phyloP scores from a whole-genome alignment of 257 asterid species.

The Ehretia macrophylla region DNA sequence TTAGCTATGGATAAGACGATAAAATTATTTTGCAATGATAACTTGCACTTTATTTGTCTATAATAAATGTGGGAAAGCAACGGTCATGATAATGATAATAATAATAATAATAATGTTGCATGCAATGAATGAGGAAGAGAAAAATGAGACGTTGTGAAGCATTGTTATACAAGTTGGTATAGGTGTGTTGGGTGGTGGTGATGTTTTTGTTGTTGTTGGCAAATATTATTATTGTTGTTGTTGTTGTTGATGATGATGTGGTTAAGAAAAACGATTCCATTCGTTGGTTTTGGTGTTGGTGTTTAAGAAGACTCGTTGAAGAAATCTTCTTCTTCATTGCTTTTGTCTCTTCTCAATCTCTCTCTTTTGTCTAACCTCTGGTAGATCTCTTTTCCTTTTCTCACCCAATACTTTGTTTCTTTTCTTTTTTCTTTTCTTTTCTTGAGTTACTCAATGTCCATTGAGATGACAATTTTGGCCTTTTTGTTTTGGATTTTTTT shows the following conservation, averaged over 20 bases:
- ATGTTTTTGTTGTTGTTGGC: slow-evolving; percentile 45
- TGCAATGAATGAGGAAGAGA: too few relatives aligned
- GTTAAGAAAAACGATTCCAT: slow-evolving; percentile 55
- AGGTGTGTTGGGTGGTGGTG: slow-evolving; percentile 36
- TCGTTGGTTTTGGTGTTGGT: slow-evolving; percentile 40
- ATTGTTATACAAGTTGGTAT: not conserved
- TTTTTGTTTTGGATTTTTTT: too few relatives aligned
- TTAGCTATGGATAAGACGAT: slow-evolving; percentile 29
- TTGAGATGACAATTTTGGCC: not conserved
- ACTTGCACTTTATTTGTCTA: too few relatives aligned
- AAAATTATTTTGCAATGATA: slow-evolving; percentile 26
- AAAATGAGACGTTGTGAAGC: too few relatives aligned
- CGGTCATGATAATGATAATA: too few relatives aligned
- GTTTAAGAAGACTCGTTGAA: slow-evolving; percentile 39
- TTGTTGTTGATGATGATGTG: slow-evolving; percentile 21
- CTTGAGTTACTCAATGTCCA: not conserved
- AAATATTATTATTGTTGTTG: not conserved
- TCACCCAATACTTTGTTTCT: slow-evolving; percentile 30
- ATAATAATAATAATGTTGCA: not conserved
- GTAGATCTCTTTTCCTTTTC: slow-evolving; percentile 51
- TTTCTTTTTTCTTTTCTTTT: slow-evolving; percentile 10
- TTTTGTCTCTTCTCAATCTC: slow-evolving; percentile 23
- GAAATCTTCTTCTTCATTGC: slow-evolving; percentile 30
- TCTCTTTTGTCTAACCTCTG: slow-evolving; percentile 24
- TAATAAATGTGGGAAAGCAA: too few relatives aligned